Conservation (phyloP, 1,284 basidiomycete species). For the Cystobasidiaceae sp. region DNA sequence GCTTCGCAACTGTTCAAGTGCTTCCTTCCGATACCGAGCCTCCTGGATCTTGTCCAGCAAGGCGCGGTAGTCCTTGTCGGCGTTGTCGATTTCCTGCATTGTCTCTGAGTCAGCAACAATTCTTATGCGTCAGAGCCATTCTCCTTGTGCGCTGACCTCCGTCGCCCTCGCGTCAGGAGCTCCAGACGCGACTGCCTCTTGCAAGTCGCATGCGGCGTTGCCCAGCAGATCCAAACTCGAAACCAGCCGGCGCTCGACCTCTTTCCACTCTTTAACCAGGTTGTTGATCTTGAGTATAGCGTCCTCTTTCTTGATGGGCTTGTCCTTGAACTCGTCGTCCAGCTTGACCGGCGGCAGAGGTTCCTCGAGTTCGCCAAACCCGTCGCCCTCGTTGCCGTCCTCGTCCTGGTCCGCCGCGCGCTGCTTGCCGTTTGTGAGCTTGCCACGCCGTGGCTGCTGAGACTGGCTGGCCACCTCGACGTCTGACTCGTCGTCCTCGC, state of each 20-base stretch:
- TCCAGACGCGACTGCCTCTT: constrained; percentile 1
- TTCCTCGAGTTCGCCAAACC: background rate
- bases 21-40: background rate
- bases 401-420: background rate
- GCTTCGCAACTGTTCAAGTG: background rate
- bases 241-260: background rate
- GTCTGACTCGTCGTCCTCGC: constrained; percentile 4
- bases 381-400: background rate
- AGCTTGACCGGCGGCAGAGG: background rate
- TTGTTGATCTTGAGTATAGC: constrained; percentile 1
- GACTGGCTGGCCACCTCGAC: too few species aligned
- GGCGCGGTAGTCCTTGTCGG: constrained; percentile 14
- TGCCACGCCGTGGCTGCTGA: background rate
- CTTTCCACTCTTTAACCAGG: constrained; percentile 9
- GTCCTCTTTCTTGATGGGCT: constrained; percentile 1
- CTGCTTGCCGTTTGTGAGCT: background rate
- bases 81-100: constrained; percentile 3
- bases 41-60: constrained; percentile 24
- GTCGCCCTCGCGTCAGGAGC: background rate
- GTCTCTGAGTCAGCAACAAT: background rate
- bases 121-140: too few species aligned
- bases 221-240: background rate
- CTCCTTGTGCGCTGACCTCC: too few species aligned
- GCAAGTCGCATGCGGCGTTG: background rate
- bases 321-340: constrained; percentile 2